These are phyloP conservation scores for Syzygium malaccense DNA, from an alignment of 441 rosid genomes.

Conservation along the genomic window DNA sequence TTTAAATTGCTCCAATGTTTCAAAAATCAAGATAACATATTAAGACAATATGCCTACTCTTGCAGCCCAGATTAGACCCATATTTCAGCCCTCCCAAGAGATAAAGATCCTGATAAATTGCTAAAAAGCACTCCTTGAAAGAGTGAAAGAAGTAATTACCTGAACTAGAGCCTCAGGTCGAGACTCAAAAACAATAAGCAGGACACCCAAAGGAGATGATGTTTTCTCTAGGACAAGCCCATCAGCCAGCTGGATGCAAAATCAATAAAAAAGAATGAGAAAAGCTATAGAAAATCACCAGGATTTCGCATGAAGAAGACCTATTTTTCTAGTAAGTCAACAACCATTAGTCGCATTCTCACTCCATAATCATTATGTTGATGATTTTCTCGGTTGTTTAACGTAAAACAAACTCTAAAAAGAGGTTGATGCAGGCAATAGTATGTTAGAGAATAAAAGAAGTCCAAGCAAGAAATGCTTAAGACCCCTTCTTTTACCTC, in stretches of 20 bases:
- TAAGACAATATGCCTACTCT: background rate
- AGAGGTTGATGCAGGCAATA: background rate
- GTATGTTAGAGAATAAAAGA: background rate
- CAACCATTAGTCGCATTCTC: background rate
- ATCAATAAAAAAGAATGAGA: background rate
- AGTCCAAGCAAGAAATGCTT: background rate
- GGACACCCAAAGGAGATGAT: slow-evolving; percentile 94
- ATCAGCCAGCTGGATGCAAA: slow-evolving; percentile 68
- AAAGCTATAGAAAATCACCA: background rate
- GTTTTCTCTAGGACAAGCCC: slow-evolving; percentile 90
- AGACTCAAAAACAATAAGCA: slow-evolving; percentile 91
- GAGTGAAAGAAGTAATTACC: slow-evolving; percentile 27
- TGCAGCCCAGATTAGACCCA: background rate
- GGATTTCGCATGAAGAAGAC: background rate
- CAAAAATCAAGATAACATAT: background rate
- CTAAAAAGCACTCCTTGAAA: background rate
- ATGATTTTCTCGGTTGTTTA: background rate
- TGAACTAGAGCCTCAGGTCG: slow-evolving; percentile 97
- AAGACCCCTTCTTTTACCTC: slow-evolving; percentile 45
- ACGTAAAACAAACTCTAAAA: background rate
- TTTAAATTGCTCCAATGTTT: background rate
- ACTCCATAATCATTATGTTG: background rate
- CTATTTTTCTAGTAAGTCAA: background rate
- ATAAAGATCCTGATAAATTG: background rate
- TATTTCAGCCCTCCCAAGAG: background rate